Evolutionary conservation across 257 asterid genomes (phyloP).

Genomic region (Linaria vulgaris): DNA sequence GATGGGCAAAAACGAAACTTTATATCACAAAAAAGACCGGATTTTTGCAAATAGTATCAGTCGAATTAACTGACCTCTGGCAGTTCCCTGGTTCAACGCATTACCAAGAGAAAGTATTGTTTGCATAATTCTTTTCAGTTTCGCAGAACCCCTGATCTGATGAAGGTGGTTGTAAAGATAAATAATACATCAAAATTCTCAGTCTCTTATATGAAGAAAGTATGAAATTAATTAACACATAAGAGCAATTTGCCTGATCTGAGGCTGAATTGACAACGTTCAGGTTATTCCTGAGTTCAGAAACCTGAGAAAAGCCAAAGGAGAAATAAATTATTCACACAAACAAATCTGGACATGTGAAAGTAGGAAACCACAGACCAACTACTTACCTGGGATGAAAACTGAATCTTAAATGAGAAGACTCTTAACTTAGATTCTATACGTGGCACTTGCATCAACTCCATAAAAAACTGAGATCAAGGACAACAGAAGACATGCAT

Average conservation of each 20-base stretch:
- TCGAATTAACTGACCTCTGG: conserved; percentile 63
- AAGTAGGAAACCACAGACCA: conserved; percentile 21
- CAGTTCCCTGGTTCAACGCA: conserved; percentile 97
- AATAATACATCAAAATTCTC: conserved; percentile 24
- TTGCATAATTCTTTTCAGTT: conserved; percentile 90
- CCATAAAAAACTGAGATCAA: conserved; percentile 72
- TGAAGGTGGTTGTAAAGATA: conserved; percentile 29
- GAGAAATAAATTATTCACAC: conserved; percentile 1
- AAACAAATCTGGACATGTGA: conserved; percentile 13
- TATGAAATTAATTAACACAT: conserved; percentile 26
- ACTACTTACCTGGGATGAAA: conserved; percentile 67
- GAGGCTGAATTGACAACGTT: conserved; percentile 75
- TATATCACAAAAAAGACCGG: conserved; percentile 20
- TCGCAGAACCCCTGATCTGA: conserved; percentile 86
- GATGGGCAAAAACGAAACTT: not conserved
- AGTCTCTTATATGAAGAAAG: conserved; percentile 11
- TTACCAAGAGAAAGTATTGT: conserved; percentile 93
- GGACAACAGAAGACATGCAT: conserved; percentile 22
- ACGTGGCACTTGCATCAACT: conserved; percentile 96
- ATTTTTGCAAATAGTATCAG: not conserved
- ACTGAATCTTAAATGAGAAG: conserved; percentile 85
- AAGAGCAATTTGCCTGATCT: conserved; percentile 69
- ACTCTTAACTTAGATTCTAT: conserved; percentile 82
- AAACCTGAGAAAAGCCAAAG: conserved; percentile 51
- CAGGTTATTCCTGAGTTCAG: conserved; percentile 77